Conservation (phyloP, 2,329 filamentous ascomycete species). For the Metarhizium robertsii region DNA sequence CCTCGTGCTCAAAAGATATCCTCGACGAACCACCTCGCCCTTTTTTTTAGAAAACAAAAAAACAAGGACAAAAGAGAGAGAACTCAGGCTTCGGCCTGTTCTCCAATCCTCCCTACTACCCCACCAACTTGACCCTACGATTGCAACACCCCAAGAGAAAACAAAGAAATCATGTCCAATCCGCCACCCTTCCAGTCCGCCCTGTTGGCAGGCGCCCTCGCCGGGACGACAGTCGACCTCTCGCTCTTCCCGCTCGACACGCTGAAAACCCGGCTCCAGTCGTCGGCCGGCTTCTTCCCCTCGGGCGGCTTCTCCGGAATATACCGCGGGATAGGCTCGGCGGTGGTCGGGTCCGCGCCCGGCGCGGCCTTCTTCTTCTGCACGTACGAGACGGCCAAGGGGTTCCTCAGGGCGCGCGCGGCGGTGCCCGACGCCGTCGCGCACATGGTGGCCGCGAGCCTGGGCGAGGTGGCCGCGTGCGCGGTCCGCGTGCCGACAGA, state of each 20-base stretch:
- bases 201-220: slow-evolving; percentile 74
- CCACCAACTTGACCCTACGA: too few relatives aligned
- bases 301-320: slow-evolving; percentile 85
- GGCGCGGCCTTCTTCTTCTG: slow-evolving; percentile 96
- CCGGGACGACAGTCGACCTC: slow-evolving; percentile 92
- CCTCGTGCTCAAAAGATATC: too few relatives aligned
- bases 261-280: slow-evolving; percentile 94
- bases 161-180: neutral
- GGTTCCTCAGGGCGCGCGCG: slow-evolving; percentile 1
- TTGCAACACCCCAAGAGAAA: neutral
- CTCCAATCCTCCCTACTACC: too few relatives aligned
- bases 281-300: slow-evolving; percentile 64
- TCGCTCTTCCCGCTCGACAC: slow-evolving; percentile 97
- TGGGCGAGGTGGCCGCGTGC: slow-evolving; percentile 89
- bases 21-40: too few relatives aligned
- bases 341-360: slow-evolving; percentile 83
- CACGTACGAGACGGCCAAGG: slow-evolving; percentile 75
- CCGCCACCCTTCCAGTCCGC: slow-evolving; percentile 45
- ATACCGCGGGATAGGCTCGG: slow-evolving; percentile 85
- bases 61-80: too few relatives aligned
- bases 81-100: too few relatives aligned
- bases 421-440: slow-evolving; percentile 31
- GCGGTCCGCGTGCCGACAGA: slow-evolving; percentile 89
- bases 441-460: slow-evolving; percentile 77
- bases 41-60: too few relatives aligned